Percentiles rank a stretch among this genome's conserved stretches.
Evolutionary conservation across 805 yeast species (phyloP).

Genomic region (Candida lessepsii): DNA sequence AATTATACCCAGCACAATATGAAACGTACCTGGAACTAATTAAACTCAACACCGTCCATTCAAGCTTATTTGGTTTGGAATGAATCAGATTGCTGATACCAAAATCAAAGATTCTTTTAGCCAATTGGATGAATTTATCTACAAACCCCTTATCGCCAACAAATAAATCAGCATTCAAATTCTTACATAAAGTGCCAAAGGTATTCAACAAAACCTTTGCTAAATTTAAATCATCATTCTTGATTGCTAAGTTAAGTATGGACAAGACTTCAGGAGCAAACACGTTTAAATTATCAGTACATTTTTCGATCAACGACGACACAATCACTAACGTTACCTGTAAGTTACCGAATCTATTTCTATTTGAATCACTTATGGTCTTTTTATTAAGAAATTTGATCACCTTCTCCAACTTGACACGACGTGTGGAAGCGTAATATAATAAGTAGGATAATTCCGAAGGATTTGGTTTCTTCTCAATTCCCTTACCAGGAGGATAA

Average conservation of each 20-base stretch:
- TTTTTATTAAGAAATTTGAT: constrained; percentile 64
- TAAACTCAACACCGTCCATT: constrained; percentile 48
- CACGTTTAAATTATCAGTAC: constrained; percentile 80
- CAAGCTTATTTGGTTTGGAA: constrained; percentile 31
- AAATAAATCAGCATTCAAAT: constrained; percentile 61
- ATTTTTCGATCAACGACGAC: constrained; percentile 65
- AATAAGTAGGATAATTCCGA: constrained; percentile 85
- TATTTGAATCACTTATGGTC: constrained; percentile 58
- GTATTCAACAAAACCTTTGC: constrained; percentile 52
- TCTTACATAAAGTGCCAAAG: constrained; percentile 41
- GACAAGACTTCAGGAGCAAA: constrained; percentile 68
- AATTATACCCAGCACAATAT: constrained; percentile 34
- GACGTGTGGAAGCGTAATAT: constrained; percentile 86
- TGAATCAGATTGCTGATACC: constrained; percentile 13
- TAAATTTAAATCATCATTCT: constrained; percentile 59
- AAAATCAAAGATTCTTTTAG: constrained; percentile 20
- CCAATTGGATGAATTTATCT: constrained; percentile 39
- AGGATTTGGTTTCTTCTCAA: constrained; percentile 88
- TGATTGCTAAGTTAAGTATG: constrained; percentile 53
- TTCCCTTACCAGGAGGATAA: constrained; percentile 84
- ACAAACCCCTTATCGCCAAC: constrained; percentile 64
- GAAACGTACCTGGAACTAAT: constrained; percentile 40
- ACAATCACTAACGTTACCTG: constrained; percentile 77
- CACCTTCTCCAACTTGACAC: constrained; percentile 87
- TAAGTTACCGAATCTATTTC: constrained; percentile 71